Conservation (phyloP, 148 eudicot genomes). For the Rheum nobile region DNA sequence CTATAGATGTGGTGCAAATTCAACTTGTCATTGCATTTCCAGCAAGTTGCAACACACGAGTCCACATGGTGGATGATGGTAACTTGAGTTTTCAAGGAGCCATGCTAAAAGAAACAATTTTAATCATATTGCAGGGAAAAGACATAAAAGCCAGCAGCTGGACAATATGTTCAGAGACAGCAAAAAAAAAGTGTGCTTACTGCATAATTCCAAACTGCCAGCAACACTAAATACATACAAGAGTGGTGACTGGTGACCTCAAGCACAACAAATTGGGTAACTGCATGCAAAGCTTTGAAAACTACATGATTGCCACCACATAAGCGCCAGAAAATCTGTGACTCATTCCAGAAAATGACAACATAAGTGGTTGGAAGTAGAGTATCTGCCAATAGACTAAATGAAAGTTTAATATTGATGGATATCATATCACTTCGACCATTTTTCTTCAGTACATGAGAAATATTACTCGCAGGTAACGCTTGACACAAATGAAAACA, state of each 20-base stretch:
- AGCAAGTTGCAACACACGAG: background rate
- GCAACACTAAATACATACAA: background rate
- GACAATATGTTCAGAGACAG: background rate
- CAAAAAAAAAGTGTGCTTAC: background rate
- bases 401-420: background rate
- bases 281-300: background rate
- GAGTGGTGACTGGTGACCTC: background rate
- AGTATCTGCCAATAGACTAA: background rate
- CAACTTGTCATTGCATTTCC: background rate
- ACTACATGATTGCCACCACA: background rate
- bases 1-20: background rate
- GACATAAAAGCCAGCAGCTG: background rate
- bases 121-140: background rate
- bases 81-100: background rate
- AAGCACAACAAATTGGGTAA: no score
- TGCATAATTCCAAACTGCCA: background rate
- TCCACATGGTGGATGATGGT: background rate
- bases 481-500: background rate
- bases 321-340: background rate
- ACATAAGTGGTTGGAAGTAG: background rate
- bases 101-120: background rate
- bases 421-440: background rate
- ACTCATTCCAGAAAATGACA: background rate
- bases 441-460: background rate
- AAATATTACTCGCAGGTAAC: background rate